Evolutionary conservation across 345 rosid genomes (phyloP).

Genomic region (Aurinia saxatilis): DNA sequence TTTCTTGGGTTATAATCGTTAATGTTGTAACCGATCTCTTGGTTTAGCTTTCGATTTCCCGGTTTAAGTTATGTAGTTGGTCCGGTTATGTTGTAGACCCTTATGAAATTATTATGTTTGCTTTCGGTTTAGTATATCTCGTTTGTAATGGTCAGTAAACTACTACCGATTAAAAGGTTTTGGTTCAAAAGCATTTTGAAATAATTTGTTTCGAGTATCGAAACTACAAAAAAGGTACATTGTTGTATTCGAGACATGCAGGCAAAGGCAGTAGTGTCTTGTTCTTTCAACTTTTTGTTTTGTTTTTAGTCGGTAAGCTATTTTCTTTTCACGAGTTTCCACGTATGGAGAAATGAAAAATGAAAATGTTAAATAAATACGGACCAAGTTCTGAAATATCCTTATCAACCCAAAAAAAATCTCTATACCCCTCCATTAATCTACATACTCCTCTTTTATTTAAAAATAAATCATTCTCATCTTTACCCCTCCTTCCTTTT

Average conservation of each 20-base stretch:
- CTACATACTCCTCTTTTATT: no score
- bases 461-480: no score
- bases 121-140: background rate
- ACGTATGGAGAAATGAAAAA: background rate
- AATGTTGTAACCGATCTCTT: background rate
- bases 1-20: slow-evolving; percentile 1
- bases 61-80: slow-evolving; percentile 11
- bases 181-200: no score
- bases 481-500: no score
- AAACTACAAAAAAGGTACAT: slow-evolving; percentile 5
- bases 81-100: background rate
- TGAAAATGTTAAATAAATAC: no score
- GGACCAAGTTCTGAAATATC: no score
- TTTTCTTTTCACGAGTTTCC: slow-evolving; percentile 16
- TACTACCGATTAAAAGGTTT: no score
- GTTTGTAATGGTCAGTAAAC: no score
- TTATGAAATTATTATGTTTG: slow-evolving; percentile 9
- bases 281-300: background rate
- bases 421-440: no score
- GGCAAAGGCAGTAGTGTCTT: slow-evolving; percentile 12
- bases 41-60: slow-evolving; percentile 19
- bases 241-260: slow-evolving; percentile 1
- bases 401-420: no score
- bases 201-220: no score
- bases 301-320: slow-evolving; percentile 17